Evolutionary conservation across 768 basidiomycete genomes (phyloP).

Genomic region (Antrodiella citrinella): DNA sequence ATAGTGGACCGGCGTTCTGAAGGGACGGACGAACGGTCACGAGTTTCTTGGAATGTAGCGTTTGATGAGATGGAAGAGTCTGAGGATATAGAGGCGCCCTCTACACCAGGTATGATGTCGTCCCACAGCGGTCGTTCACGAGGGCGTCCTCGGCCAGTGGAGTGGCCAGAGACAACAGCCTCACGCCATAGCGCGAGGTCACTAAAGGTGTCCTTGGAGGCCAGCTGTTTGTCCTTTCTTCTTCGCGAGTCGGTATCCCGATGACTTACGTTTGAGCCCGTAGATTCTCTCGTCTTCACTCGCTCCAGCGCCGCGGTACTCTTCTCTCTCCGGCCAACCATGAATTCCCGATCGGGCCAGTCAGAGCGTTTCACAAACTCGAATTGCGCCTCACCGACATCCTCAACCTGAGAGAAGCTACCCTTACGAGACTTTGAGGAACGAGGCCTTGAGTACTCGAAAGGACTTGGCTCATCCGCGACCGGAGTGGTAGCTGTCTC

Average conservation of each 20-base stretch:
- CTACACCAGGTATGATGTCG: constrained; percentile 24
- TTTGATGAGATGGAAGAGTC: constrained; percentile 15
- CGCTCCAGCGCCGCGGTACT: constrained; percentile 55
- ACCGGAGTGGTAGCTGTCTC: constrained; percentile 44
- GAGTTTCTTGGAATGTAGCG: constrained; percentile 19
- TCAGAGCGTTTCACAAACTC: constrained; percentile 81
- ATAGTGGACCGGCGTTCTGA: constrained; percentile 33
- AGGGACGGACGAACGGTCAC: constrained; percentile 22
- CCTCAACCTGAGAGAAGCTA: constrained; percentile 32
- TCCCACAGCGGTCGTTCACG: constrained; percentile 45
- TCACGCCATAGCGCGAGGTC: constrained; percentile 55
- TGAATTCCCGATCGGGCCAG: constrained; percentile 76
- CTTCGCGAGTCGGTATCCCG: constrained; percentile 15
- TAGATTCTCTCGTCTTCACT: constrained; percentile 43
- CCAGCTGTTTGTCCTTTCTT: constrained; percentile 29
- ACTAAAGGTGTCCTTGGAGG: constrained; percentile 35
- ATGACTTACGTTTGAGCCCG: constrained; percentile 14
- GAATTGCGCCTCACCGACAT: constrained; percentile 61
- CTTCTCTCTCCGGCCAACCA: constrained; percentile 60
- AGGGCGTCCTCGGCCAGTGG: constrained; percentile 49
- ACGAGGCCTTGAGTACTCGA: constrained; percentile 18
- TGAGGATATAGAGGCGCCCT: constrained; percentile 22
- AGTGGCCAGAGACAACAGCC: constrained; percentile 34
- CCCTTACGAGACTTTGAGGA: constrained; percentile 22
- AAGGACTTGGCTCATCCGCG: constrained; percentile 25